A percentile compares a stretch with the other conserved stretches of the same genome.
phyloP scores from a whole-genome alignment of 2,329 filamentous ascomycete species.

The Gaeumannomyces sp. region DNA sequence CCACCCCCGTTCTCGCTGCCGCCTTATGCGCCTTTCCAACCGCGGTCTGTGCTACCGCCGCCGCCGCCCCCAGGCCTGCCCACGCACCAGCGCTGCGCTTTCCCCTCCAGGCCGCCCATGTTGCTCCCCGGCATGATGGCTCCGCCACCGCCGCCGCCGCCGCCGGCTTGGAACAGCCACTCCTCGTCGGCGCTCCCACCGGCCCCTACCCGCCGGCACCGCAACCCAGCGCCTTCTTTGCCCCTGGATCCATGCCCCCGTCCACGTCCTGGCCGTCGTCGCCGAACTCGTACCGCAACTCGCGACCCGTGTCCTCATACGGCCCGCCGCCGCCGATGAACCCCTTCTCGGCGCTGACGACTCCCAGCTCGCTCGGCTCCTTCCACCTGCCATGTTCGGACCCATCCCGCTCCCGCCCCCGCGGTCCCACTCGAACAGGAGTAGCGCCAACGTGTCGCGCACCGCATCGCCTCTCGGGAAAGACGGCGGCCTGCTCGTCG shows the following conservation, averaged over 20 bases:
- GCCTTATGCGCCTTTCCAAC: background rate
- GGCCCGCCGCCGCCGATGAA: conserved; percentile 3
- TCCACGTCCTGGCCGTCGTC: conserved; percentile 6
- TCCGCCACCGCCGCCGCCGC: background rate
- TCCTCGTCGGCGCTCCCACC: background rate
- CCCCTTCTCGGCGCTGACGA: conserved; percentile 6
- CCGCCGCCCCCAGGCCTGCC: background rate
- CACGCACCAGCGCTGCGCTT: background rate
- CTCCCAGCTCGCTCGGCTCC: conserved; percentile 7
- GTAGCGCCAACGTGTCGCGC: background rate
- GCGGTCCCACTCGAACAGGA: background rate
- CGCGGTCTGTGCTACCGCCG: background rate
- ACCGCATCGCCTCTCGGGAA: background rate
- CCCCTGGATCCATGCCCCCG: background rate
- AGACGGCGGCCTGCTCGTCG: background rate
- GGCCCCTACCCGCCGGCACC: background rate
- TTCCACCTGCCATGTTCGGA: conserved; percentile 8
- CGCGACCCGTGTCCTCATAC: background rate
- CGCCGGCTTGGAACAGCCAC: background rate
- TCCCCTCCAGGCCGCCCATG: background rate
- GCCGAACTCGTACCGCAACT: conserved; percentile 1
- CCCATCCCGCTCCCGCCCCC: background rate
- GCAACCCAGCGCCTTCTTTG: background rate
- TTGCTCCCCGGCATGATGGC: background rate
- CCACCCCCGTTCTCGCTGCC: background rate